Evolutionary conservation across 1,139 yeast genomes (phyloP), one percentile per base, ranked within the genome.

Genomic region (Pichia inconspicua): DNA sequence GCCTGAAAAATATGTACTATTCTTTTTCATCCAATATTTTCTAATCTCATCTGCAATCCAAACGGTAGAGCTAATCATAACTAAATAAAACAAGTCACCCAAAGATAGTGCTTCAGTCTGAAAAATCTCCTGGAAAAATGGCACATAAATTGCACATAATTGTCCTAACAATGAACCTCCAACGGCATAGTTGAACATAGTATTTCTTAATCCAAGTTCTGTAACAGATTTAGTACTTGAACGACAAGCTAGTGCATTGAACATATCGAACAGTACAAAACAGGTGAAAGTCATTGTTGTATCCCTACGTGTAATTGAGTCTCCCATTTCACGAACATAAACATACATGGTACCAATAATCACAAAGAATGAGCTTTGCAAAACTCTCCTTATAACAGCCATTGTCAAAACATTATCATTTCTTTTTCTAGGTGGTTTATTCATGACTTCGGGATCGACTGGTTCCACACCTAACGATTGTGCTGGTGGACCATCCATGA

Each of bases 401-500:
- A 64, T 62, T 5, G 96, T 88, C 56, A 92, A 71, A 48, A 92
- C 92, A 58, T 82, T 82, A 55, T 89, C 97, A 49, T 77, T 74
- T 63, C 97, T 80, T 49, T 80, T 76, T 66, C 98, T 80, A 48
- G 98, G 97, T 15, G 97, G 97, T 62, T 85, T 85, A 54, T 75
- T 78, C 97, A 92, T 90, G 39, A 92, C 95, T 63, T 83, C 95
- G 53, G 85, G 88, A 63, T 90, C 97, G 25, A 90, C 97, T 1
- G 97, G 95, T 68, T 92, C 98, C 32, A 92, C 97, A 48, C 98
- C 97, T 45, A 92, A 73, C 0, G 96, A 86, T 67, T 92, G 98
- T 0, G 98, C 98, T 4, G 98, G 98, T 9, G 98, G 98, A 0
- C 98, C 98, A 68, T 92, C 98, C 98, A 92, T 92, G 54, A 92